Percentiles rank a stretch among this genome's conserved stretches.
These are phyloP conservation scores for Tolypocladium amazonense DNA, from an alignment of 2,329 filamentous ascomycete genomes.

Conservation along the genomic window DNA sequence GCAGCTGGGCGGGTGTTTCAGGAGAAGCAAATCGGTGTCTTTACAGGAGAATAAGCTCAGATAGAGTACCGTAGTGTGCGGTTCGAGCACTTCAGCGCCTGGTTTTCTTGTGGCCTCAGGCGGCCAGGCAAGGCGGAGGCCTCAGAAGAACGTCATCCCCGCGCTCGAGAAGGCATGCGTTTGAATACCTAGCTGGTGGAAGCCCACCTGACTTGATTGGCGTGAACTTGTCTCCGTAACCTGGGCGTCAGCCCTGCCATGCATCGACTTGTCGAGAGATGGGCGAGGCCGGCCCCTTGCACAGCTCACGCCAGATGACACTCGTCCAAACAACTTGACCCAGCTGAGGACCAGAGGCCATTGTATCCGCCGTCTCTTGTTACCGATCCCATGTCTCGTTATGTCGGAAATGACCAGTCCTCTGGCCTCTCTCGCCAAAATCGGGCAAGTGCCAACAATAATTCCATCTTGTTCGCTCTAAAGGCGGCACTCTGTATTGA, in stretches of 20 bases:
- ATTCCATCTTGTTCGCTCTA: neutral
- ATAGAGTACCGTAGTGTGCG: neutral
- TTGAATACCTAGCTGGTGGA: no score
- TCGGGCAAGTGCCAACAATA: neutral
- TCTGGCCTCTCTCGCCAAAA: neutral
- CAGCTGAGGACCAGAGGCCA: neutral
- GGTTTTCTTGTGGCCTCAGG: neutral
- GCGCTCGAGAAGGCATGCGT: neutral
- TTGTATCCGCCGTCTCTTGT: neutral
- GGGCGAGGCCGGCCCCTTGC: neutral
- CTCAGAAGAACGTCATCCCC: no score
- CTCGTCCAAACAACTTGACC: neutral
- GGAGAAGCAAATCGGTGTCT: neutral
- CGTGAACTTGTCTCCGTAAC: neutral
- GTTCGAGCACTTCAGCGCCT: neutral
- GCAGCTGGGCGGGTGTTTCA: neutral
- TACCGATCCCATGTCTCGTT: neutral
- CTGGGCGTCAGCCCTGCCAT: neutral
- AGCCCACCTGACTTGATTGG: neutral
- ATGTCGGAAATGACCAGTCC: neutral
- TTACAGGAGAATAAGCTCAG: neutral
- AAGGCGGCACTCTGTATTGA: neutral
- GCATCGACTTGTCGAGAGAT: neutral
- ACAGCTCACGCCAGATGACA: neutral
- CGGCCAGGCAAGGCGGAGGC: neutral